phyloP scores from a whole-genome alignment of 345 rosid genomes.

The Arabis hirsuta region DNA sequence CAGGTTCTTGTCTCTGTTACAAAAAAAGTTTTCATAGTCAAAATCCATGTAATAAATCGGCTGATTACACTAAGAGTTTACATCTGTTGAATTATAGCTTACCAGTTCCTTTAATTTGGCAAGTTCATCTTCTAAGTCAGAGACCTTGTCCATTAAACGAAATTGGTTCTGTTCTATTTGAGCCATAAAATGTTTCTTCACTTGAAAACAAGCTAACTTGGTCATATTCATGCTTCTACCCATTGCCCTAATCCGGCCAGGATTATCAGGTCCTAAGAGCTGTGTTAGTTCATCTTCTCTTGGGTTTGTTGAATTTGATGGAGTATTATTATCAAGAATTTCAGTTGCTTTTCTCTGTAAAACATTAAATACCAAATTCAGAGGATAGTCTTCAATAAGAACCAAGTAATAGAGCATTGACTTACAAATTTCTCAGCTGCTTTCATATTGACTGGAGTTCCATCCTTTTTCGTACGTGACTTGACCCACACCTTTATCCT shows the following conservation, averaged over 20 bases:
- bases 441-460: neutral
- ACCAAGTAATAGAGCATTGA: no score
- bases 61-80: no score
- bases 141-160: neutral
- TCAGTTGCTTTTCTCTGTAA: neutral
- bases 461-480: neutral
- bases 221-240: neutral
- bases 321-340: neutral
- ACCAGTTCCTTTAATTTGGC: neutral
- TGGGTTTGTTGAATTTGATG: neutral
- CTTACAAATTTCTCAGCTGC: neutral
- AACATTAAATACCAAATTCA: no score
- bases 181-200: neutral
- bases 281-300: neutral
- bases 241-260: neutral
- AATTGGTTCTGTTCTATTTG: neutral
- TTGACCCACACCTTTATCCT: neutral
- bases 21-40: no score
- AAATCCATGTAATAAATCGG: no score
- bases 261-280: constrained; percentile 2
- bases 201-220: neutral
- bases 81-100: no score
- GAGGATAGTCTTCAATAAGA: no score
- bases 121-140: neutral
- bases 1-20: no score